Evolutionary conservation across 2,329 filamentous ascomycete genomes (phyloP), one percentile per base, ranked within the genome.

Genomic region (Didymella arachidicola): DNA sequence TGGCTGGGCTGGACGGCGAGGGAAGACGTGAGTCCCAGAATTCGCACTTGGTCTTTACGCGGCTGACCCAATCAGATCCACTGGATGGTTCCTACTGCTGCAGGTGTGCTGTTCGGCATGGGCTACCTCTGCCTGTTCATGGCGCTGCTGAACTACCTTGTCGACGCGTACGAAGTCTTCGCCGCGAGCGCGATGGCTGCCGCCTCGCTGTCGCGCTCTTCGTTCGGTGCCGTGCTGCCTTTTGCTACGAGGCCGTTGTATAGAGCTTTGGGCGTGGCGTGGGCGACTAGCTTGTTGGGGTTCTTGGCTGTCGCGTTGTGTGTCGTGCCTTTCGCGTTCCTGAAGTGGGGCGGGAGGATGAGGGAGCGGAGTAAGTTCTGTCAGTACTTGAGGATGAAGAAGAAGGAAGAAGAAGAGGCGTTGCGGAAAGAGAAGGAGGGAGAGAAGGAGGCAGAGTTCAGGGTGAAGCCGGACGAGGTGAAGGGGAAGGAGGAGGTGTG

Each of bases 171-270:
- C 76, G 89, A 89, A 53, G 77, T 86, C 26, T 92, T 91, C 73
- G 89, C 90, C 26, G 90, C 90, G 45, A 88, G 84, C 57, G 92
- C 92, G 4, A 82, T 97, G 75, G 92, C 93, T 12, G 92, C 92
- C 43, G 95, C 96, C 70, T 89, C 89, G 45, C 91, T 95, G 74
- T 85, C 90, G 57, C 85, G 93, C 52, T 92, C 89, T 63, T 82
- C 84, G 19, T 95, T 96, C 80, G 93, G 89, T 59, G 92, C 91
- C 0, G 73, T 80, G 2, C 52, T 82, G 22, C 81, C 81, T 8
- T 82, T 82, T 63, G 80, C 79, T 0, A 77, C 80, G 27, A 71
- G 69, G 46, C 79, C 81, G 0, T 79, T 93, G 87, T 94, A 92
- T 71, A 73, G 84, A 8, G 82, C 79, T 26, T 80, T 93, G 25